phyloP scores from a whole-genome alignment of 2,329 filamentous ascomycete species.

The Ilyonectria mors-panacis region DNA sequence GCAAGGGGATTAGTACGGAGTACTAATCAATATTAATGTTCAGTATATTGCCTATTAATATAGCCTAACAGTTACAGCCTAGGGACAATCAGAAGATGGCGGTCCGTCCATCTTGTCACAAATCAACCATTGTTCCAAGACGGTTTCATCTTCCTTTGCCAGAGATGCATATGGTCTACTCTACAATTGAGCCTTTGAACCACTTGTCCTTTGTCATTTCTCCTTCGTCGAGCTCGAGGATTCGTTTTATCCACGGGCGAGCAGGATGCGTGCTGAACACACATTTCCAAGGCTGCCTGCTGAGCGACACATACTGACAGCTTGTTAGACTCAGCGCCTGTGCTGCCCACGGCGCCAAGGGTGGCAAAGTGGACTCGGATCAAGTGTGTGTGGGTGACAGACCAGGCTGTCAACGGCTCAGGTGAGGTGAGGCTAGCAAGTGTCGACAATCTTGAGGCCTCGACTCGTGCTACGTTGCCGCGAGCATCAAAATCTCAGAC shows the following conservation, averaged over 20 bases:
- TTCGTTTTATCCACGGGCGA: neutral
- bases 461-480: neutral
- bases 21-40: neutral
- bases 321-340: neutral
- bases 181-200: neutral
- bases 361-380: slow-evolving; percentile 6
- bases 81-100: neutral
- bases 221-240: neutral
- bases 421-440: neutral
- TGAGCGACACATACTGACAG: neutral
- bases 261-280: neutral
- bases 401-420: neutral
- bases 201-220: too few species aligned
- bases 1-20: neutral
- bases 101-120: neutral
- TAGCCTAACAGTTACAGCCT: neutral
- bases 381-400: slow-evolving; percentile 1
- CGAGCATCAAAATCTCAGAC: neutral
- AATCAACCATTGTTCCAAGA: too few species aligned
- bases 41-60: too few species aligned
- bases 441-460: neutral
- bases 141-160: neutral
- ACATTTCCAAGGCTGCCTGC: neutral
- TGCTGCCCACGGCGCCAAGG: neutral
- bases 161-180: neutral